phyloP scores from a whole-genome alignment of 208 protist genomes.

The Leishmania turanica region DNA sequence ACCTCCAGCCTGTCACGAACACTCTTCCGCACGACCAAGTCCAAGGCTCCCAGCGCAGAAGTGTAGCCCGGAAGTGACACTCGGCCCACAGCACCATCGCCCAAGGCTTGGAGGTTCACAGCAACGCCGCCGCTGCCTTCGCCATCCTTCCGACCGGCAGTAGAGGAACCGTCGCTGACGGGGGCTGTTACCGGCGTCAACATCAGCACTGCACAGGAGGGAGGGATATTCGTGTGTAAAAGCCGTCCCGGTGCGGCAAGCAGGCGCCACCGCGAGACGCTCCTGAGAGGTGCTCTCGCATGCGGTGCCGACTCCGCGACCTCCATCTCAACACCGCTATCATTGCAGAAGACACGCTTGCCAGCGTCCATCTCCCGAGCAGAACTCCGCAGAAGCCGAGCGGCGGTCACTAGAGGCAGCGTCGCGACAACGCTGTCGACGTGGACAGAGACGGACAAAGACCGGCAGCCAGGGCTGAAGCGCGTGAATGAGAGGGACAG shows the following conservation, averaged over 20 bases:
- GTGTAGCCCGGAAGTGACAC: conserved; percentile 15
- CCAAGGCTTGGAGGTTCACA: conserved; percentile 5
- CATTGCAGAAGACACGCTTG: conserved; percentile 14
- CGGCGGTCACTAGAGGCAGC: conserved; percentile 12
- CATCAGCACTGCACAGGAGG: background rate
- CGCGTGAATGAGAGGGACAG: conserved; percentile 14
- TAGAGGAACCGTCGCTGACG: background rate
- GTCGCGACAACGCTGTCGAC: conserved; percentile 21
- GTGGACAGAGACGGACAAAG: conserved; percentile 15
- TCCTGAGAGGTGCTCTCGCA: background rate
- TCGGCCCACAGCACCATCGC: conserved; percentile 3
- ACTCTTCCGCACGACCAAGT: conserved; percentile 17
- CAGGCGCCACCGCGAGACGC: background rate
- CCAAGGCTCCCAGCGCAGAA: conserved; percentile 25
- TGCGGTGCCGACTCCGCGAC: background rate
- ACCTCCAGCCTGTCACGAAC: background rate
- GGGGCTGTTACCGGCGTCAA: background rate
- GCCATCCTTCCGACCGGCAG: background rate
- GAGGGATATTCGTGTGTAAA: background rate
- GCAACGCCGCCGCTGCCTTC: background rate
- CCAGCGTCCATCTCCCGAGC: background rate
- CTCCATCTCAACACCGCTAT: conserved; percentile 20
- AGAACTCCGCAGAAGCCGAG: conserved; percentile 4
- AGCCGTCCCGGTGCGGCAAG: background rate
- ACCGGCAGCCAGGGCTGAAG: conserved; percentile 20